Base-by-base conservation (phyloP, 2,329 filamentous ascomycete species). In the Ciborinia camelliae region DNA sequence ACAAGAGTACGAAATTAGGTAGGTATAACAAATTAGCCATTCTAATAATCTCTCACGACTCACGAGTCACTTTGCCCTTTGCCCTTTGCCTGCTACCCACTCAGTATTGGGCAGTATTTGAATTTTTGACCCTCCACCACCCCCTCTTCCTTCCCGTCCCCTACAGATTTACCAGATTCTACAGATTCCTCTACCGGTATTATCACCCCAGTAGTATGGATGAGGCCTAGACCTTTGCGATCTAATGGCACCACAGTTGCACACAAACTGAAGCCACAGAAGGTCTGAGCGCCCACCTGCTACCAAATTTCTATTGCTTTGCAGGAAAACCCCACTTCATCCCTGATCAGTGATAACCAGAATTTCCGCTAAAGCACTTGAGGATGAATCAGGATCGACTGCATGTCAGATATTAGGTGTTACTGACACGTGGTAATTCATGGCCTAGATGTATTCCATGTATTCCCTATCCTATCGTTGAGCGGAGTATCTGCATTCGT, bases 321-420 rank as follows among this genome's bases (percentile, higher is more conserved):
- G 28, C 41, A 26, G 28, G 28, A 26, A 58, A 43, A 4, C n/a
- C 20, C 32, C 53, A 57, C 35, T 26, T 55, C 30, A 60, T 60
- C 32, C 45, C 18, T 60, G 57, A 60, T 60, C 32, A 30, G 12
- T 60, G 57, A 48, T 18, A 60, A 35, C 23, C 28, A 50, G 12
- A 50, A 39, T 12, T 28, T 48, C 26, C 43, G 35, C 58, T 61
- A 51, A 39, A 39, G 43, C 32, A 37, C 45, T 61, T 30, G 30
- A 61, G 37, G 20, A 63, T 57, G 60, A 63, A 55, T 63, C 60
- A 63, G 60, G 60, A 63, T 63, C 51, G 20, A 41, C 60, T 63
- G 60, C 60, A 63, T 63, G 60, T 63, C 51, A 63, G 60, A 55
- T 57, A 35, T 55, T 63, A 58, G 55, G 12, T n/a, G n/a, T 58